Evolutionary conservation across 106 monocot species (phyloP).

Genomic region (Dendrobium nobile): DNA sequence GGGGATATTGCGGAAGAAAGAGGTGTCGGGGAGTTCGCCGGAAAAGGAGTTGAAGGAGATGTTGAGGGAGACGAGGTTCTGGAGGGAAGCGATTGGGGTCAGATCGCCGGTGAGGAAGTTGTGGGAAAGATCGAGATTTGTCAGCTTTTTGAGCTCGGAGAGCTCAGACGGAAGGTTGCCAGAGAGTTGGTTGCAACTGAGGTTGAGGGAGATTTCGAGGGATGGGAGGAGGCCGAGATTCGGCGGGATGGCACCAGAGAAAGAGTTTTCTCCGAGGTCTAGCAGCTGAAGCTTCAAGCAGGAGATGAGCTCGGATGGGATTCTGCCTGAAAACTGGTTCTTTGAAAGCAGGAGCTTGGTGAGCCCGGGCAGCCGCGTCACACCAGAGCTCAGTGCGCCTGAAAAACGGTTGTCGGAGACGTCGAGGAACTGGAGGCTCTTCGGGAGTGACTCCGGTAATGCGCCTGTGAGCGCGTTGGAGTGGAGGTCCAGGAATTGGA

Average conservation of each 20-base stretch:
- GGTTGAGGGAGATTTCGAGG: constrained; percentile 83
- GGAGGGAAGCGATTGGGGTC: constrained; percentile 29
- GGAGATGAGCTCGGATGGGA: constrained; percentile 55
- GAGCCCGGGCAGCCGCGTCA: constrained; percentile 45
- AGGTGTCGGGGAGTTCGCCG: constrained; percentile 68
- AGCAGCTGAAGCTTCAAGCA: constrained; percentile 71
- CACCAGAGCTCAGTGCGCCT: constrained; percentile 36
- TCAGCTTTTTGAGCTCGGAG: constrained; percentile 55
- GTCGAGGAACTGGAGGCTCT: constrained; percentile 60
- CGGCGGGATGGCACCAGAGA: constrained; percentile 62
- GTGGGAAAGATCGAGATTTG: constrained; percentile 70
- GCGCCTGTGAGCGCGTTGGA: constrained; percentile 54
- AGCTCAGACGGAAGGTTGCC: constrained; percentile 55
- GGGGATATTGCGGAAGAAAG: constrained; percentile 70
- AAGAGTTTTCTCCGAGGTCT: constrained; percentile 64
- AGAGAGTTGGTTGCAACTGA: constrained; percentile 72
- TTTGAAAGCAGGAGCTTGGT: constrained; percentile 63
- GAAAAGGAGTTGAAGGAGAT: constrained; percentile 85
- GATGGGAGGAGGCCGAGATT: constrained; percentile 59
- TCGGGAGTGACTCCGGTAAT: constrained; percentile 54
- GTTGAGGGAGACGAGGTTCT: constrained; percentile 78
- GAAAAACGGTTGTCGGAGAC: constrained; percentile 54
- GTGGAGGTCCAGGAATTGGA: constrained; percentile 84
- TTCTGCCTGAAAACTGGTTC: constrained; percentile 57
- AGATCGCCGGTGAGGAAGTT: constrained; percentile 66